These are phyloP conservation scores for sweet orange (Citrus sinensis) DNA, from an alignment of 345 rosid genomes.

Conservation along the genomic window DVS_A1.0 CM039165.1:37699501-37700000, in stretches of 20 bases:
- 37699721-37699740: constrained; percentile 50
- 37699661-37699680: constrained; percentile 66
- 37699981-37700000: background rate
- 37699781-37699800: background rate
- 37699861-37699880: constrained; percentile 61
- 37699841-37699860: background rate
- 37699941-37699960: constrained; percentile 64
- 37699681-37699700: constrained; percentile 98
- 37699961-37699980: background rate
- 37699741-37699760: background rate
- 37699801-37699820: background rate
- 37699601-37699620: background rate
- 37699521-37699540: constrained; percentile 64
- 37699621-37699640: constrained; percentile 1
- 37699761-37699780: background rate
- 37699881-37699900: constrained; percentile 85
- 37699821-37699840: background rate
- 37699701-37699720: constrained; percentile 90
- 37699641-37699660: constrained; percentile 72
- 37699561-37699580: constrained; percentile 45
- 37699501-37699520: constrained; percentile 73
- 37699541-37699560: constrained; percentile 87
- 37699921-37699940: constrained; percentile 91
- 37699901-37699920: constrained; percentile 89
- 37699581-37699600: background rate